Percentiles rank a stretch among this genome's conserved stretches.
These are phyloP conservation scores for Naegleria gruberi DNA, from an alignment of 208 protist genomes.

Conservation along the genomic window DNA sequence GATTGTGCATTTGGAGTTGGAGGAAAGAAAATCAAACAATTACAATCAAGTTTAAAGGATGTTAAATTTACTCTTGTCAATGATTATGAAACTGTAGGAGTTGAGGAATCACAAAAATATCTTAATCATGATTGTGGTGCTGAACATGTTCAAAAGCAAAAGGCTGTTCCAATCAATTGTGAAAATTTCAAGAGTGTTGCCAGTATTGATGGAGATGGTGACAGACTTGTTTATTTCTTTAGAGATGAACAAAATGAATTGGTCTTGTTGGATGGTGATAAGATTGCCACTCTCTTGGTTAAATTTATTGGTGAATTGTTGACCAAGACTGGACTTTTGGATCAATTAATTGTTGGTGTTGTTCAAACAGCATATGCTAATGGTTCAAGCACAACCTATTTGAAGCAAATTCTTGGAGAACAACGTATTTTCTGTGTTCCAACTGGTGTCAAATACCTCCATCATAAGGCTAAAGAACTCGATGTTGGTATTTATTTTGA, in stretches of 20 bases:
- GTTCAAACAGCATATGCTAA: slow-evolving; percentile 92
- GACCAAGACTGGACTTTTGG: neutral
- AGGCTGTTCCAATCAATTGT: neutral
- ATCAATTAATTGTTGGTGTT: slow-evolving; percentile 41
- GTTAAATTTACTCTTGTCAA: neutral
- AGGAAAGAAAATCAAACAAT: neutral
- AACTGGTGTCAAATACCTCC: slow-evolving; percentile 86
- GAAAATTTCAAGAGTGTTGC: slow-evolving; percentile 37
- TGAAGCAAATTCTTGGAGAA: slow-evolving; percentile 44
- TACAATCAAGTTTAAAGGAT: neutral
- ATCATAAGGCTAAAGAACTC: slow-evolving; percentile 65
- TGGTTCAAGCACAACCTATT: slow-evolving; percentile 71
- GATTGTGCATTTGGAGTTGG: slow-evolving; percentile 19
- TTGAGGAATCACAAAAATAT: neutral
- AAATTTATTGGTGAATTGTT: slow-evolving; percentile 22
- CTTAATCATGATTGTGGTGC: slow-evolving; percentile 4
- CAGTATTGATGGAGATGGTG: slow-evolving; percentile 83
- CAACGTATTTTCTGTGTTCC: slow-evolving; percentile 51
- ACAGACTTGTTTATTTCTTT: slow-evolving; percentile 71
- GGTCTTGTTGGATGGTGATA: slow-evolving; percentile 48
- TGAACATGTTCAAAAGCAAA: slow-evolving; percentile 15
- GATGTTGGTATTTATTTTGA: slow-evolving; percentile 92
- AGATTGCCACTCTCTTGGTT: slow-evolving; percentile 38
- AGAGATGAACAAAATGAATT: slow-evolving; percentile 27
- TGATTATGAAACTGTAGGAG: neutral